Base-by-base conservation (phyloP, 1,284 basidiomycete genomes). In the Cutaneotrichosporon dermatis region DNA sequence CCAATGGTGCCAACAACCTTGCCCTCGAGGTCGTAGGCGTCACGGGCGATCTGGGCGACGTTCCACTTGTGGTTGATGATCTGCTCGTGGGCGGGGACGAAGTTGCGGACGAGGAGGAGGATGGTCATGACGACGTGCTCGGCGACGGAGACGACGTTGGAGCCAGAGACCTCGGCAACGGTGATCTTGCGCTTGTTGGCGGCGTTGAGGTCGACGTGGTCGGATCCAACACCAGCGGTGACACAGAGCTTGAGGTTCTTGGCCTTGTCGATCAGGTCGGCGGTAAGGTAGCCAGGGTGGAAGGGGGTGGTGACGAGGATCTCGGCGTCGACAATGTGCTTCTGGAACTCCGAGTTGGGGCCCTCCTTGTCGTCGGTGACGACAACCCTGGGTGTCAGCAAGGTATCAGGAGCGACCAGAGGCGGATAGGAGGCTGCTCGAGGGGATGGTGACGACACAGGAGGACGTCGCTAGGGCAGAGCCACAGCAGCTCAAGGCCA, bases 171-270 rank as follows among this genome's bases (percentile, higher is more conserved):
- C 79, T 91, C 89, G 62, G 88, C 81, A 43, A 93, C 93, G 70
- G 92, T 87, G 70, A 96, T 86, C 65, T 84, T 83, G 69, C 84
- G 82, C 76, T 90, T 84, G 73, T 92, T 91, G 52, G 90, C 90
- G 33, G 89, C 89, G 72, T 94, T 87, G 57, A 96, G 83, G 76
- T 96, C 92, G 70, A 96, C 86, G 79, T 92, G 90, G 80, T 63
- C 93, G 37, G 90, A 93, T 11, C 92, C 92, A 51, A 97, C 92
- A 79, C 93, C 93, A 55, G 93, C 93, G 9, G 93, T 97, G 70
- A 96, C 84, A 72, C 89, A 92, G 64, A 95, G 79, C 81, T 93
- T 95, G 70, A 98, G 85, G 71, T 95, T 94, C 79, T 88, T 88
- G 41, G 93, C 90, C 83, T 89, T 80, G 49, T 69, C 82, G 67